Conservation (phyloP, 768 basidiomycete genomes). For the Russula sp. region DNA sequence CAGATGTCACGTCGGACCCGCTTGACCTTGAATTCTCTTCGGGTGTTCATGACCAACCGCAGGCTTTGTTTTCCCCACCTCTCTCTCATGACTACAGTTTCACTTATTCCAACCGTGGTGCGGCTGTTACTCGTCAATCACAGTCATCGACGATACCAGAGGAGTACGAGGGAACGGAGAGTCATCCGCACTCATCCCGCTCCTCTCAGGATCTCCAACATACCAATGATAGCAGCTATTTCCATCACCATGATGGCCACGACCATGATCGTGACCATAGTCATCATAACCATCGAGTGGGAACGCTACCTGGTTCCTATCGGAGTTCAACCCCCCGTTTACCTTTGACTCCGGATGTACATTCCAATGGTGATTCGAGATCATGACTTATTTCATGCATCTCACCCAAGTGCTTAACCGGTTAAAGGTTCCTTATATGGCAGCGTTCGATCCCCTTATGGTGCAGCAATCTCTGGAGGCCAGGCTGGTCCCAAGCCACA, state of each 20-base stretch:
- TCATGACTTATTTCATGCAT: slow-evolving; percentile 12
- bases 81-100: slow-evolving; percentile 19
- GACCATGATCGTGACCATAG: slow-evolving; percentile 11
- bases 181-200: slow-evolving; percentile 12
- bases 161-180: slow-evolving; percentile 15
- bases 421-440: slow-evolving; percentile 17
- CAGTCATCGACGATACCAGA: slow-evolving; percentile 18
- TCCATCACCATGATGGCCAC: slow-evolving; percentile 10
- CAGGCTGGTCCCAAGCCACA: neutral
- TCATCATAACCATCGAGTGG: slow-evolving; percentile 16
- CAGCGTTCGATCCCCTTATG: slow-evolving; percentile 10
- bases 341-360: slow-evolving; percentile 5
- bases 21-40: slow-evolving; percentile 26
- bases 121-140: slow-evolving; percentile 4
- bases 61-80: slow-evolving; percentile 20
- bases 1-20: slow-evolving; percentile 50
- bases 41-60: slow-evolving; percentile 23
- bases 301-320: neutral
- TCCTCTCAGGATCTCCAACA: slow-evolving; percentile 15
- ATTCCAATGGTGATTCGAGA: slow-evolving; percentile 22
- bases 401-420: slow-evolving; percentile 15
- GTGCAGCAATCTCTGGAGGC: neutral
- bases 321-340: slow-evolving; percentile 2
- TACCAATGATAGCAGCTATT: neutral
- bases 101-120: slow-evolving; percentile 19